phyloP scores from a whole-genome alignment of 2,329 filamentous ascomycete genomes.

The Fonsecaea monophora region DNA sequence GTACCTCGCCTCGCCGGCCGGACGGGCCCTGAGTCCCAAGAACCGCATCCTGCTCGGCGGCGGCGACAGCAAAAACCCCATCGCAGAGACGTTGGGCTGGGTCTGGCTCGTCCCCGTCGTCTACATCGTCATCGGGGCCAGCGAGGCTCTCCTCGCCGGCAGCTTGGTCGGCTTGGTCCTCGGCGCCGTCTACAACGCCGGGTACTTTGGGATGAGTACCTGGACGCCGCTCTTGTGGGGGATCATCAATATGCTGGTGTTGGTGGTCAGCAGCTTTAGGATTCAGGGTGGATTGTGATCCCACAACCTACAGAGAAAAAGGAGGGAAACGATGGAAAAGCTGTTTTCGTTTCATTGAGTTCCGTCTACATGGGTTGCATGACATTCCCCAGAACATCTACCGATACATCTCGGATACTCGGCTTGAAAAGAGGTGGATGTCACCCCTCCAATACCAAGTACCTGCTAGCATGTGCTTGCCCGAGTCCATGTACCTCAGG shows the following conservation, averaged over 20 bases:
- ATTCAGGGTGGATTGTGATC: slow-evolving; percentile 82
- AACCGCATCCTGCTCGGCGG: slow-evolving; percentile 38
- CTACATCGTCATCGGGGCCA: slow-evolving; percentile 73
- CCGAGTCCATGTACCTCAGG: too few species aligned
- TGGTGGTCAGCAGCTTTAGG: slow-evolving; percentile 89
- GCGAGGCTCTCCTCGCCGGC: slow-evolving; percentile 80
- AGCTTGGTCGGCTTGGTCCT: slow-evolving; percentile 80
- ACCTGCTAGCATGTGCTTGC: too few species aligned
- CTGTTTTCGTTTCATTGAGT: neutral
- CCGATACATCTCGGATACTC: too few species aligned
- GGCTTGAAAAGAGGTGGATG: too few species aligned
- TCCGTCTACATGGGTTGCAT: too few species aligned
- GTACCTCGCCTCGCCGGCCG: slow-evolving; percentile 32
- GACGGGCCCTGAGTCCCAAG: slow-evolving; percentile 32
- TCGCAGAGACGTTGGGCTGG: slow-evolving; percentile 38
- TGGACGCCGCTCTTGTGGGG: slow-evolving; percentile 94
- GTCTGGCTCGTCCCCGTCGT: slow-evolving; percentile 76
- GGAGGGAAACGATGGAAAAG: too few species aligned
- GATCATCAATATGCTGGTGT: slow-evolving; percentile 78
- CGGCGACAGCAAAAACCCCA: slow-evolving; percentile 19
- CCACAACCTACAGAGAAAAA: too few species aligned
- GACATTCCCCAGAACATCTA: too few species aligned
- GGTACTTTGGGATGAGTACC: slow-evolving; percentile 88
- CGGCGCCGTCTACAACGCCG: slow-evolving; percentile 79
- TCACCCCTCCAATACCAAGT: too few species aligned